Conservation (phyloP, 2,329 filamentous ascomycete species). For the Botryotinia convoluta region DNA sequence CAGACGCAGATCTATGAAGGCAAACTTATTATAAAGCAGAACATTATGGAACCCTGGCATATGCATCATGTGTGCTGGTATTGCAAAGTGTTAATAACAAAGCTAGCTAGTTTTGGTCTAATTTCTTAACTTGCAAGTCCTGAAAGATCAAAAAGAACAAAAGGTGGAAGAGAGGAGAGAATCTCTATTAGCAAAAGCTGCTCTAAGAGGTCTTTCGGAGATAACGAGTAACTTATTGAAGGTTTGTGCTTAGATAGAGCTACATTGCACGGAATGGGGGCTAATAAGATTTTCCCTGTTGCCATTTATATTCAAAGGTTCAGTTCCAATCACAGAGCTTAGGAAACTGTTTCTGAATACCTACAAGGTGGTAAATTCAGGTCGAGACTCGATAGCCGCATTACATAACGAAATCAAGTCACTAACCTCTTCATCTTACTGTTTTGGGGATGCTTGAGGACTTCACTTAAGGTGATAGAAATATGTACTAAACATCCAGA, state of each 20-base stretch:
- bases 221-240: not conserved
- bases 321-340: not conserved
- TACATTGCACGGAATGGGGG: not conserved
- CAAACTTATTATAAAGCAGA: not conserved
- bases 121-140: not conserved
- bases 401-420: not conserved
- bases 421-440: not conserved
- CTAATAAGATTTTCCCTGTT: not conserved
- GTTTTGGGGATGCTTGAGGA: not conserved
- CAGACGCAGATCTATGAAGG: not conserved
- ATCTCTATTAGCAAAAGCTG: not conserved
- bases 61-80: not conserved
- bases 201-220: not conserved
- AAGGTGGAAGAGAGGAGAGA: not conserved
- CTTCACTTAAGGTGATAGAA: not conserved
- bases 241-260: not conserved
- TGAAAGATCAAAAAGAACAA: too few relatives aligned
- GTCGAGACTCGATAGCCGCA: not conserved
- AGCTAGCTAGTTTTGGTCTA: not conserved
- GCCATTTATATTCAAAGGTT: not conserved
- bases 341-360: not conserved
- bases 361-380: not conserved
- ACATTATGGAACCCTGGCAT: too few relatives aligned
- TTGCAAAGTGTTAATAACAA: not conserved
- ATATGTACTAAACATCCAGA: not conserved